Conservation (phyloP, 495 filamentous ascomycete genomes). For the Lasiosphaeria ovina region DNA sequence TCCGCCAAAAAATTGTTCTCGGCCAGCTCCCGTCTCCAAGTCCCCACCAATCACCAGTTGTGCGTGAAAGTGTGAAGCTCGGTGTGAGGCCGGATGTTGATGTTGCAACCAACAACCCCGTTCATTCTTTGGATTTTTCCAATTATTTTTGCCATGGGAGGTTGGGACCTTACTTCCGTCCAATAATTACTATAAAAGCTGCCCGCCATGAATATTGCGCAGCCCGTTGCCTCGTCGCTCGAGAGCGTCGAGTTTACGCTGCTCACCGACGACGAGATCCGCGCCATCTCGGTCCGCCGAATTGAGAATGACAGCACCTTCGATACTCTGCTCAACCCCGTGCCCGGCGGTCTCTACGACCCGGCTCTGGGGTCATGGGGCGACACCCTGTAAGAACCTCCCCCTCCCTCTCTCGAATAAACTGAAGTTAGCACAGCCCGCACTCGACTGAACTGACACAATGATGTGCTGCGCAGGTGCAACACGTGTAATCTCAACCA, state of each 20-base stretch:
- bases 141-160: constrained; percentile 11
- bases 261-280: constrained; percentile 77
- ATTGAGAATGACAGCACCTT: constrained; percentile 89
- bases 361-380: constrained; percentile 87
- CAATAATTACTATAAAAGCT: constrained; percentile 10
- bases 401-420: neutral
- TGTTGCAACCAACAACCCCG: neutral
- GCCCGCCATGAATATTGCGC: constrained; percentile 74
- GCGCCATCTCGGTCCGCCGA: constrained; percentile 82
- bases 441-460: constrained; percentile 8
- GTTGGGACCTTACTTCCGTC: constrained; percentile 9
- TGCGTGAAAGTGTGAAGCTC: neutral
- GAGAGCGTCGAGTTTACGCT: constrained; percentile 85
- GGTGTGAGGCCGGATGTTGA: neutral
- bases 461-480: constrained; percentile 58
- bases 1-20: constrained; percentile 43
- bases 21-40: constrained; percentile 20
- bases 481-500: constrained; percentile 81
- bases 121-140: neutral
- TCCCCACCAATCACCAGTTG: constrained; percentile 28
- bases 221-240: constrained; percentile 81
- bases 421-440: neutral
- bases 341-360: constrained; percentile 89
- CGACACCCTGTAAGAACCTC: constrained; percentile 67
- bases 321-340: constrained; percentile 79